Evolutionary conservation across 352 stramenopile genomes (phyloP), one percentile per base, ranked within the genome.

Genomic region (Plasmopara muralis): DNA sequence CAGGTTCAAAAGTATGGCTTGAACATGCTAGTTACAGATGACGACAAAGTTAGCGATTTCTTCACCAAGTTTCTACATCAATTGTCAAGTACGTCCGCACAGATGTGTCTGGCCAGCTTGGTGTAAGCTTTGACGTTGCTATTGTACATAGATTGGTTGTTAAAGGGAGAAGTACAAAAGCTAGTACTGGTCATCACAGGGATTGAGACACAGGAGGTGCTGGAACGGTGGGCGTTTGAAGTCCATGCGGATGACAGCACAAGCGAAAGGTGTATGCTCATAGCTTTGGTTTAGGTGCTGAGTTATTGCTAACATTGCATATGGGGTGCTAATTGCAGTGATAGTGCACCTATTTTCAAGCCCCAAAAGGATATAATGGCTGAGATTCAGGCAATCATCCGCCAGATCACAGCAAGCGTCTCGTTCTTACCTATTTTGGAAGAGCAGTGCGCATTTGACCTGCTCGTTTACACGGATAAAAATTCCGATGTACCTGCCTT

Each of bases 221-320:
- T 99, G 25, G 97, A 99, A 65, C 86, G 97, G 37, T 99, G 97
- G 97, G 91, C 96, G 31, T 99, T 99, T 74, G 96, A 98, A 68
- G 90, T 98, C 4, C 80, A 96, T 30, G 77, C 88, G 0, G 82
- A 91, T 14, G 64, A 77, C 29, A 51, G 57, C 25, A 60, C 55
- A 31, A 43, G 34, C n/a, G 56, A 65, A 52, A 54, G 57, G 77
- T 89, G 55, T 43, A 56, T 60, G 28, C 6, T 37, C 37, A 35
- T 10, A 51, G 30, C 41, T 10, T 6, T 33, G 20, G 6, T 40
- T 5, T 9, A 40, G 5, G 15, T 37, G 15, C 14, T 47, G 10
- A 15, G 9, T 15, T 16, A 8, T 44, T 57, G 29, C 7, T 14
- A 59, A 9, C 9, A 2, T 16, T 25, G 13, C 13, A 37, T 49